These are phyloP conservation scores for Porcisia deanei DNA, from an alignment of 208 protist genomes.

Conservation along the genomic window DNA sequence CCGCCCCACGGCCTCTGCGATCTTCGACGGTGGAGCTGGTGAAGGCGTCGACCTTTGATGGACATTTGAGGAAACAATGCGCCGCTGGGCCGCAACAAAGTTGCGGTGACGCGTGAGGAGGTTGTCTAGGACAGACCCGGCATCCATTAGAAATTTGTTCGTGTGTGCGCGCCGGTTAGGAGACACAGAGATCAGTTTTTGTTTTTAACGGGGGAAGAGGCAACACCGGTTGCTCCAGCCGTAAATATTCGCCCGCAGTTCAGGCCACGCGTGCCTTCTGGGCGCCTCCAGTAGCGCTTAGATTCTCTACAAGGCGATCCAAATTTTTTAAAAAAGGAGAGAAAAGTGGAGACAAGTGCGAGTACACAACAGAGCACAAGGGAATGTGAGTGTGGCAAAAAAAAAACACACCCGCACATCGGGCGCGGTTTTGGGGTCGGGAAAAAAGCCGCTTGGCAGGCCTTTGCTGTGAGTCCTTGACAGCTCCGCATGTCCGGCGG, in stretches of 20 bases:
- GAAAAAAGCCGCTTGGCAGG: no score
- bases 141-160: conserved; percentile 13
- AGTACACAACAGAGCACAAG: background rate
- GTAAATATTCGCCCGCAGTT: background rate
- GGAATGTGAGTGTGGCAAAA: background rate
- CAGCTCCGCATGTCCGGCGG: no score
- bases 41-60: conserved; percentile 2
- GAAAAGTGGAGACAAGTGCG: background rate
- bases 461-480: no score
- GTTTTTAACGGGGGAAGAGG: background rate
- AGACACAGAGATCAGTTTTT: background rate
- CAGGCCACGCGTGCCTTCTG: background rate
- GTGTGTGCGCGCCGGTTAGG: background rate
- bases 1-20: conserved; percentile 23
- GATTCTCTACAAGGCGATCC: no score
- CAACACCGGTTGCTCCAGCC: background rate
- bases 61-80: background rate
- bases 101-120: conserved; percentile 22
- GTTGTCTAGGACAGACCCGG: conserved; percentile 15
- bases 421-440: no score
- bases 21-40: conserved; percentile 16
- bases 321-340: background rate
- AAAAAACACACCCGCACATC: no score
- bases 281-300: background rate
- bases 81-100: background rate